phyloP scores from a whole-genome alignment of 208 protist genomes.

The Entamoeba nuttalli region DNA sequence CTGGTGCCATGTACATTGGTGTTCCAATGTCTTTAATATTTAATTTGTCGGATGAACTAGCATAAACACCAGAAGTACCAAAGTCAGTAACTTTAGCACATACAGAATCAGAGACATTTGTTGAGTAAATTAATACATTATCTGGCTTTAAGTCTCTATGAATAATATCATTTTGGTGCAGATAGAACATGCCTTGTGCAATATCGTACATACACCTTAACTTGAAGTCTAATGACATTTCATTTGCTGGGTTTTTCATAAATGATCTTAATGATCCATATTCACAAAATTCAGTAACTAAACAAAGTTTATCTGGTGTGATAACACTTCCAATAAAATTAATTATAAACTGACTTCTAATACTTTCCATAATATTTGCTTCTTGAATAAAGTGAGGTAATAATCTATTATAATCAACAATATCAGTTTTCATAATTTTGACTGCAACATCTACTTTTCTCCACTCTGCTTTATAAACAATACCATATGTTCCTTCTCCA shows the following conservation, averaged over 20 bases:
- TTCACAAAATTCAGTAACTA: neutral
- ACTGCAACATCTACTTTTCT: neutral
- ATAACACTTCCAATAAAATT: neutral
- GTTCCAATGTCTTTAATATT: neutral
- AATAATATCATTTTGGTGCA: neutral
- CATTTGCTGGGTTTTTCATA: neutral
- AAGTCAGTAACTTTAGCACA: neutral
- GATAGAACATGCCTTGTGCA: neutral
- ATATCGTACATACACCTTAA: neutral
- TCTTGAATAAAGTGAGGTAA: neutral
- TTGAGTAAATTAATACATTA: neutral
- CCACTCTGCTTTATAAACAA: neutral
- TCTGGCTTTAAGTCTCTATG: neutral
- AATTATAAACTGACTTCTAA: neutral
- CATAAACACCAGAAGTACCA: neutral
- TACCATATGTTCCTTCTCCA: neutral
- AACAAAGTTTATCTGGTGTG: neutral
- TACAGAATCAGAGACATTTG: neutral
- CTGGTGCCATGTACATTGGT: neutral
- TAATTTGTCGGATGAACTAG: neutral
- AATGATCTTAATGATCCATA: neutral
- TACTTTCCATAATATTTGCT: neutral
- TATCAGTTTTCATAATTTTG: neutral
- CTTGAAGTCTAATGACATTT: neutral
- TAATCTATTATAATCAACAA: neutral